A percentile compares a stretch with the other conserved stretches of the same genome.
Evolutionary conservation across 2,329 filamentous ascomycete species (phyloP).

Genomic region (Fusarium tricinctum): DNA sequence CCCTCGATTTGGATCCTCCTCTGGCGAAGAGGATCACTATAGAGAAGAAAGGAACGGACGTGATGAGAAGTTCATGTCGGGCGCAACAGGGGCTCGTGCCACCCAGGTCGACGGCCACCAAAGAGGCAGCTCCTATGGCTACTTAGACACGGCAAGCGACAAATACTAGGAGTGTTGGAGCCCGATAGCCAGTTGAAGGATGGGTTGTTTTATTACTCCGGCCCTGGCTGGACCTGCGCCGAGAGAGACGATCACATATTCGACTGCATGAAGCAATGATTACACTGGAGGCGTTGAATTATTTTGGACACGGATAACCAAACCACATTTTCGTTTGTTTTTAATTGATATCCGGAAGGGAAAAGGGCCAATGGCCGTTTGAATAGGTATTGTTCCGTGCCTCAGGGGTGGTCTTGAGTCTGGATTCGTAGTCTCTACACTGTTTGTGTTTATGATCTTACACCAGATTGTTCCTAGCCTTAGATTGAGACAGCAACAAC

Average conservation of each 20-base stretch:
- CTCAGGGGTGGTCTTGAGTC: conserved; percentile 13
- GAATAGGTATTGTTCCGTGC: conserved; percentile 18
- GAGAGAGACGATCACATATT: conserved; percentile 44
- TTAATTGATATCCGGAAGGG: conserved; percentile 22
- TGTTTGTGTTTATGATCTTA: conserved; percentile 44
- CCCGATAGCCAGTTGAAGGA: conserved; percentile 30
- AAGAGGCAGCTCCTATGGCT: conserved; percentile 55
- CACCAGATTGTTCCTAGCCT: conserved; percentile 39
- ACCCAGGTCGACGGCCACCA: conserved; percentile 51
- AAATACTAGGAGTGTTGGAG: conserved; percentile 47
- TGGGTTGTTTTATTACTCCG: conserved; percentile 39
- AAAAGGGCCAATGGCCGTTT: conserved; percentile 11
- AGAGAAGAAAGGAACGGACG: conserved; percentile 28
- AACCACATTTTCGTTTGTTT: conserved; percentile 36
- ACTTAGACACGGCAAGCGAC: conserved; percentile 50
- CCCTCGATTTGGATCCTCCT: conserved; percentile 48
- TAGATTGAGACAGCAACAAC: conserved; percentile 40
- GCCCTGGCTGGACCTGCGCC: conserved; percentile 48
- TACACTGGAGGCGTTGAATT: conserved; percentile 33
- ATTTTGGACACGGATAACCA: conserved; percentile 37
- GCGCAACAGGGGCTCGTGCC: conserved; percentile 42
- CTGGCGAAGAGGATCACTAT: conserved; percentile 41
- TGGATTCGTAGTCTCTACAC: conserved; percentile 24
- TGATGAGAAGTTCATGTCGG: conserved; percentile 52
- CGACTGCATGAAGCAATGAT: conserved; percentile 44